These are phyloP conservation scores for Entrophospora sp. DNA, from an alignment of 192 early-diverging fungal species.

Conservation along the genomic window DNA sequence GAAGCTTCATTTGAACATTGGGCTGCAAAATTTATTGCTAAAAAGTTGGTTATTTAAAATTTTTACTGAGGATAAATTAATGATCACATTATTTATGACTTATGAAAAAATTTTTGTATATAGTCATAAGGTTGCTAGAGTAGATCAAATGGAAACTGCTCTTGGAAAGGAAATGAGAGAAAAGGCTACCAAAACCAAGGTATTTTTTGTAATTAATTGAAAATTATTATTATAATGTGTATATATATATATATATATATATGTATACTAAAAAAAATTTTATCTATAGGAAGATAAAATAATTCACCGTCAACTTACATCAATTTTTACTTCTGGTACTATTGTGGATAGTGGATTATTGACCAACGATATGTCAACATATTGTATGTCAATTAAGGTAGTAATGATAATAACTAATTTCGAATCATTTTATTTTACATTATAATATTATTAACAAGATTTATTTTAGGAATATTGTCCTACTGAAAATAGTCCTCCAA, in stretches of 20 bases:
- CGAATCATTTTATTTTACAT: too few relatives aligned
- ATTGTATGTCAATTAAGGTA: conserved; percentile 94
- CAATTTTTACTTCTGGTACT: conserved; percentile 84
- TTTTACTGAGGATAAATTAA: not conserved
- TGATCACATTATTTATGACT: too few relatives aligned
- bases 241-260: not conserved
- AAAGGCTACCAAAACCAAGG: conserved; percentile 36
- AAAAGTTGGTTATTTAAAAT: conserved; percentile 60
- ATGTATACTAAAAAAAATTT: too few relatives aligned
- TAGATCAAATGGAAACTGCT: conserved; percentile 95
- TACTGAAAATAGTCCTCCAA: conserved; percentile 30
- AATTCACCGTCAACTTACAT: conserved; percentile 77
- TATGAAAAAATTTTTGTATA: too few relatives aligned
- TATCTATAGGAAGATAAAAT: conserved; percentile 68
- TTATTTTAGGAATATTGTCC: conserved; percentile 29
- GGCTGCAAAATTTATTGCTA: conserved; percentile 91
- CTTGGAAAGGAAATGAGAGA: conserved; percentile 91
- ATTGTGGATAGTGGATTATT: conserved; percentile 82
- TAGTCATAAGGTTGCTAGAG: conserved; percentile 79
- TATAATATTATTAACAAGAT: too few relatives aligned
- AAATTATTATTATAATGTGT: not conserved
- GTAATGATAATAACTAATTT: too few relatives aligned
- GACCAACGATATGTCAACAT: conserved; percentile 85
- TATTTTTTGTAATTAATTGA: not conserved
- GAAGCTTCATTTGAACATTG: conserved; percentile 90